A percentile compares a stretch with the other conserved stretches of the same genome.
Conservation (phyloP, 176 grass and related monocot genomes). For the Secale cereale region DNA sequence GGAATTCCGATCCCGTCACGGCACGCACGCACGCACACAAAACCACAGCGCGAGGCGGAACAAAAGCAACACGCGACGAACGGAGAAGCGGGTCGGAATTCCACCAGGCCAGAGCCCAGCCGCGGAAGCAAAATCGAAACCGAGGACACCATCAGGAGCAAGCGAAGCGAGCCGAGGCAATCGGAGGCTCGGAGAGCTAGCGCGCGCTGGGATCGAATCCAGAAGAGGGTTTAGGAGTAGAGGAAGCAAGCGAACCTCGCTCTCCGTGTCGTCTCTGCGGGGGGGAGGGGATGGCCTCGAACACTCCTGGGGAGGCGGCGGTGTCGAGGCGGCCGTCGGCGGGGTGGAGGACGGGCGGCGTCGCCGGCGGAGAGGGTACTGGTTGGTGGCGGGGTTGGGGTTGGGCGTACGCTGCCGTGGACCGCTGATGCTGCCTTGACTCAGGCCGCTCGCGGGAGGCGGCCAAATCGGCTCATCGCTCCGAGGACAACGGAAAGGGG, state of each 20-base stretch:
- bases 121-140: not conserved
- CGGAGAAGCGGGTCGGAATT: not conserved
- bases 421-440: not conserved
- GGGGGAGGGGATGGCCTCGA: not conserved
- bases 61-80: not conserved
- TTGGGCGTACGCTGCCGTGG: not conserved
- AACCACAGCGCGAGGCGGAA: not conserved
- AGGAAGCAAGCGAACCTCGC: slow-evolving; percentile 9
- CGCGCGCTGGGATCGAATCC: not conserved
- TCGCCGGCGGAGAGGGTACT: not conserved
- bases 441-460: slow-evolving; percentile 3
- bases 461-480: not conserved
- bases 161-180: not conserved
- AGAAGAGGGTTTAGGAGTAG: not conserved
- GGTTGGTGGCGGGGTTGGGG: not conserved
- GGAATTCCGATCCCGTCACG: not conserved
- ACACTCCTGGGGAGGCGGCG: not conserved
- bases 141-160: not conserved
- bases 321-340: not conserved
- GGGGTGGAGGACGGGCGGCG: not conserved
- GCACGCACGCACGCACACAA: not conserved
- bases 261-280: not conserved
- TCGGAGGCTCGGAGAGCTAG: not conserved
- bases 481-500: not conserved
- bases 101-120: not conserved